Evolutionary conservation across 2,329 filamentous ascomycete species (phyloP).

Genomic region (Botrytis pseudocinerea): DNA sequence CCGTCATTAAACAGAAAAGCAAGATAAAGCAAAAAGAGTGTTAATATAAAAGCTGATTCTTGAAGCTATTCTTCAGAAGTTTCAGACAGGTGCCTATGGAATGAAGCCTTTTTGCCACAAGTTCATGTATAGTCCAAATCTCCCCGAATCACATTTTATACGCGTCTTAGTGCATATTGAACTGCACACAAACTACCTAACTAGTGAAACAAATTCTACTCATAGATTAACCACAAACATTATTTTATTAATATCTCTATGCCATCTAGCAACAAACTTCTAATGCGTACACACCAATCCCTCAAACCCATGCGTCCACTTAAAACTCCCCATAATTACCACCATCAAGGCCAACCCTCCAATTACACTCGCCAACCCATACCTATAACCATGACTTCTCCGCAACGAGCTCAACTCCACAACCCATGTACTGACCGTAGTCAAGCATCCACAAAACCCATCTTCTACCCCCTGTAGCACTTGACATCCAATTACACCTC

Average conservation of each 20-base stretch:
- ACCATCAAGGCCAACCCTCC: slow-evolving; percentile 61
- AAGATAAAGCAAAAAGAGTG: background rate
- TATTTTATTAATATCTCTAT: background rate
- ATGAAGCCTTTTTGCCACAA: background rate
- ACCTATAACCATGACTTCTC: slow-evolving; percentile 64
- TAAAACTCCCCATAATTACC: slow-evolving; percentile 71
- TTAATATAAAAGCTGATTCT: background rate
- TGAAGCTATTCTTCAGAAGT: background rate
- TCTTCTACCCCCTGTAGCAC: slow-evolving; percentile 66
- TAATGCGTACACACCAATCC: slow-evolving; percentile 36
- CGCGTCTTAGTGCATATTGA: background rate
- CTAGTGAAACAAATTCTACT: background rate
- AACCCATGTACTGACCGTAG: slow-evolving; percentile 69
- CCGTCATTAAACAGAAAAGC: background rate
- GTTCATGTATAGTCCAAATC: background rate
- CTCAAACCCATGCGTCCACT: slow-evolving; percentile 65
- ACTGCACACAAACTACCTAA: background rate
- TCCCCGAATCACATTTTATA: background rate
- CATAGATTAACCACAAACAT: background rate
- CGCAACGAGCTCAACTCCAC: slow-evolving; percentile 57
- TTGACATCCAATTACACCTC: slow-evolving; percentile 63
- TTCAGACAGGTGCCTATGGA: background rate
- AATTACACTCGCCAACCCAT: slow-evolving; percentile 62
- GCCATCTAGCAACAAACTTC: background rate
- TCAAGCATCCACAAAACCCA: slow-evolving; percentile 67